Percentiles rank a stretch among this genome's conserved stretches.
phyloP scores from a whole-genome alignment of 306 rosid species.

The Quillaja saponaria region DNA sequence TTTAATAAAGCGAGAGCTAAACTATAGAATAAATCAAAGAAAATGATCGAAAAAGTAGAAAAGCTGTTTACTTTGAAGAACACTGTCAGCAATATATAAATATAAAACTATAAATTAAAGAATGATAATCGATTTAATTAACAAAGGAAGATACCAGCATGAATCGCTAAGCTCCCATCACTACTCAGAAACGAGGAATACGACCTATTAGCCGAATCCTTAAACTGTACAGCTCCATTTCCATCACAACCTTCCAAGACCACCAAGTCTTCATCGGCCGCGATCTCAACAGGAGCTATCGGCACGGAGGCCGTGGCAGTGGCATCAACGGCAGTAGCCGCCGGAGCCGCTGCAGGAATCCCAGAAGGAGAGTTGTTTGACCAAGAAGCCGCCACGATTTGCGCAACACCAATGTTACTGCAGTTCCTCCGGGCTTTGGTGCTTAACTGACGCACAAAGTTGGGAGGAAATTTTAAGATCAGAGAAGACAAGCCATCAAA shows the following conservation, averaged over 20 bases:
- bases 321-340: slow-evolving; percentile 61
- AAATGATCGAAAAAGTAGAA: not conserved
- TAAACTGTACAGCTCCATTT: slow-evolving; percentile 48
- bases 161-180: slow-evolving; percentile 74
- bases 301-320: slow-evolving; percentile 43
- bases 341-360: slow-evolving; percentile 34
- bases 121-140: not conserved
- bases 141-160: slow-evolving; percentile 57
- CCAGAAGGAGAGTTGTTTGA: slow-evolving; percentile 49
- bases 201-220: slow-evolving; percentile 36
- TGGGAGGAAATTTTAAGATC: slow-evolving; percentile 81
- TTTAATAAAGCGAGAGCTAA: no score
- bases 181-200: slow-evolving; percentile 61
- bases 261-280: slow-evolving; percentile 48
- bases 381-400: slow-evolving; percentile 99
- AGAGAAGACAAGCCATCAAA: slow-evolving; percentile 41
- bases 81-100: not conserved
- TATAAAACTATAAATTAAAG: not conserved
- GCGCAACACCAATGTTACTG: slow-evolving; percentile 98
- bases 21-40: no score
- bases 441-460: slow-evolving; percentile 90
- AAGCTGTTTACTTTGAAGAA: no score
- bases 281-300: slow-evolving; percentile 35
- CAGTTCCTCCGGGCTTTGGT: slow-evolving; percentile 91
- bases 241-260: slow-evolving; percentile 36